A percentile compares a stretch with the other conserved stretches of the same genome.
These are phyloP conservation scores for Ustilago curta DNA, from an alignment of 1,284 basidiomycete species.

Conservation along the genomic window DNA sequence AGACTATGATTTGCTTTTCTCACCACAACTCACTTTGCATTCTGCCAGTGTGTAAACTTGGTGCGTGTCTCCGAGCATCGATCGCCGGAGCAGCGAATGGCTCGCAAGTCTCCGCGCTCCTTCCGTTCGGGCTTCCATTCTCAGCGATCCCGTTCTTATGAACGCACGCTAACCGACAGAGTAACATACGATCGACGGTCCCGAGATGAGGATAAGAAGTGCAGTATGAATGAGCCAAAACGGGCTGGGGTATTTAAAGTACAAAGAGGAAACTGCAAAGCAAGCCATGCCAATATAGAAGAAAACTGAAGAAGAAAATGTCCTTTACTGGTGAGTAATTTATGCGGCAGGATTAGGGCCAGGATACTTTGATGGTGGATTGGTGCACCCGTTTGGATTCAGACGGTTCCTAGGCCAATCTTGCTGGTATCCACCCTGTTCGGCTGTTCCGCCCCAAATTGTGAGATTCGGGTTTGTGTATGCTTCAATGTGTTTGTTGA, in stretches of 20 bases:
- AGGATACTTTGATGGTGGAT: slow-evolving; percentile 46
- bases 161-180: background rate
- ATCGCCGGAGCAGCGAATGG: too few species aligned
- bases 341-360: slow-evolving; percentile 35
- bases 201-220: background rate
- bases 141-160: too few species aligned
- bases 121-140: too few species aligned
- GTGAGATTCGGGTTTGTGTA: slow-evolving; percentile 61
- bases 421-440: slow-evolving; percentile 58
- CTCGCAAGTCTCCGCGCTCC: too few species aligned
- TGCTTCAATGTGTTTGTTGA: slow-evolving; percentile 66
- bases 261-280: background rate
- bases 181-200: background rate
- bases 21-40: slow-evolving; percentile 32
- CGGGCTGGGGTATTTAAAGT: slow-evolving; percentile 3
- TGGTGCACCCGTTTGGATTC: slow-evolving; percentile 48
- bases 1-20: slow-evolving; percentile 7
- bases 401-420: slow-evolving; percentile 61
- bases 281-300: background rate
- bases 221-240: background rate
- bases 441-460: slow-evolving; percentile 58
- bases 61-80: background rate
- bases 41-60: background rate
- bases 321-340: background rate
- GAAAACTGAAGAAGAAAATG: background rate